phyloP scores from a whole-genome alignment of 1,139 yeast species.

The Hansenula lynferdii region DNA sequence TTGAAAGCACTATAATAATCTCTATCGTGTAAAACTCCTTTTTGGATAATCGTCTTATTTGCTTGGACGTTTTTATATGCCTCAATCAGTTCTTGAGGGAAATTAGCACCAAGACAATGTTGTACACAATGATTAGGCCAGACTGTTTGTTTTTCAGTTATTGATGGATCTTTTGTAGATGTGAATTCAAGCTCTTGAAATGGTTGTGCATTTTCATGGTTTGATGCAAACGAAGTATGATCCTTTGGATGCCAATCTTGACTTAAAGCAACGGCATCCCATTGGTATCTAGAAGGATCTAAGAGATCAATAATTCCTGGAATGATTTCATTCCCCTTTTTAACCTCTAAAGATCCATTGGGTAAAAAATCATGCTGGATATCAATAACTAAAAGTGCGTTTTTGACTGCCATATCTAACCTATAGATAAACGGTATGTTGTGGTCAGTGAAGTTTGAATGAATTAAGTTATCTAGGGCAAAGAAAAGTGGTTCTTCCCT shows the following conservation, averaged over 20 bases:
- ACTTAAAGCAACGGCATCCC: constrained; percentile 68
- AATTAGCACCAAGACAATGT: constrained; percentile 56
- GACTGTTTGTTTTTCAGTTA: constrained; percentile 39
- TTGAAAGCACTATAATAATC: constrained; percentile 90
- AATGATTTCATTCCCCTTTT: constrained; percentile 57
- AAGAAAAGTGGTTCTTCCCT: too few species aligned
- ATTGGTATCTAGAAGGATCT: constrained; percentile 33
- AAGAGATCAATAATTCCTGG: constrained; percentile 42
- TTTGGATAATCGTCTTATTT: constrained; percentile 42
- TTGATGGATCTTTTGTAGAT: constrained; percentile 43
- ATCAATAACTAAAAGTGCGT: constrained; percentile 72
- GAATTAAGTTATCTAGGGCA: too few species aligned
- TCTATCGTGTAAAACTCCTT: constrained; percentile 66
- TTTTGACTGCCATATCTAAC: constrained; percentile 16
- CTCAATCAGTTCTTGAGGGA: constrained; percentile 44
- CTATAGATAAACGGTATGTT: too few species aligned
- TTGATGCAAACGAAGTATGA: constrained; percentile 80
- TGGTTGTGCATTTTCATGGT: constrained; percentile 48
- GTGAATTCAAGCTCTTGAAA: constrained; percentile 44
- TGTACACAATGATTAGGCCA: constrained; percentile 97
- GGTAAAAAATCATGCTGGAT: constrained; percentile 83
- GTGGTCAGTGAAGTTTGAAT: too few species aligned
- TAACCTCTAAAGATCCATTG: constrained; percentile 70
- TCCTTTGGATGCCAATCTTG: constrained; percentile 86
- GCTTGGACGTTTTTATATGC: constrained; percentile 23